These are phyloP conservation scores for Exophiala xenobiotica DNA, from an alignment of 2,329 filamentous ascomycete species.

Conservation along the genomic window DNA sequence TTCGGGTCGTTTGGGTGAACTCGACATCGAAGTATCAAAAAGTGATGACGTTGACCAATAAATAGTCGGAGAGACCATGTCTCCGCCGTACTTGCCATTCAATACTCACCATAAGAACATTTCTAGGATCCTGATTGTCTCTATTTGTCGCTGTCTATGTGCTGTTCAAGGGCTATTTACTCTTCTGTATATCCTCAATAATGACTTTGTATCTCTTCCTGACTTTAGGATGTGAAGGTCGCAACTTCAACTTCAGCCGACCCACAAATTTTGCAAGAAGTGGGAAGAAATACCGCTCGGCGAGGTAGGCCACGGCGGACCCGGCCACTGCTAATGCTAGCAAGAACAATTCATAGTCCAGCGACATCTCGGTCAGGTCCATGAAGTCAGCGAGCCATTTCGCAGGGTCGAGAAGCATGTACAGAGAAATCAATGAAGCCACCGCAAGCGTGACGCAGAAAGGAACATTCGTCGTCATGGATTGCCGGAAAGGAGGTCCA, in stretches of 20 bases:
- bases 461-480: slow-evolving; percentile 77
- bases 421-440: slow-evolving; percentile 66
- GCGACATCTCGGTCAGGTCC: slow-evolving; percentile 77
- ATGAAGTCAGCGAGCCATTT: slow-evolving; percentile 70
- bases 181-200: slow-evolving; percentile 57
- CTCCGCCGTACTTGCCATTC: too few relatives aligned
- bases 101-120: too few relatives aligned
- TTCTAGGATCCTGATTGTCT: slow-evolving; percentile 11
- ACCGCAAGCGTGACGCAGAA: slow-evolving; percentile 75
- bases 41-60: slow-evolving; percentile 1
- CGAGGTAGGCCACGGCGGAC: slow-evolving; percentile 66
- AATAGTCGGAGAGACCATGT: background rate
- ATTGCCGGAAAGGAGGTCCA: slow-evolving; percentile 84
- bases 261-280: slow-evolving; percentile 68
- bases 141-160: slow-evolving; percentile 1
- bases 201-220: slow-evolving; percentile 87
- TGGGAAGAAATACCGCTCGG: slow-evolving; percentile 71
- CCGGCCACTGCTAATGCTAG: slow-evolving; percentile 68
- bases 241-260: slow-evolving; percentile 56
- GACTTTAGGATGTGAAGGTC: slow-evolving; percentile 64
- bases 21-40: background rate
- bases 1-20: background rate
- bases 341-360: slow-evolving; percentile 70
- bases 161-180: slow-evolving; percentile 39
- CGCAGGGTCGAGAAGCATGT: slow-evolving; percentile 78